Evolutionary conservation across 1,139 yeast species (phyloP).

Genomic region (Saccharomyces pastorianus): DNA sequence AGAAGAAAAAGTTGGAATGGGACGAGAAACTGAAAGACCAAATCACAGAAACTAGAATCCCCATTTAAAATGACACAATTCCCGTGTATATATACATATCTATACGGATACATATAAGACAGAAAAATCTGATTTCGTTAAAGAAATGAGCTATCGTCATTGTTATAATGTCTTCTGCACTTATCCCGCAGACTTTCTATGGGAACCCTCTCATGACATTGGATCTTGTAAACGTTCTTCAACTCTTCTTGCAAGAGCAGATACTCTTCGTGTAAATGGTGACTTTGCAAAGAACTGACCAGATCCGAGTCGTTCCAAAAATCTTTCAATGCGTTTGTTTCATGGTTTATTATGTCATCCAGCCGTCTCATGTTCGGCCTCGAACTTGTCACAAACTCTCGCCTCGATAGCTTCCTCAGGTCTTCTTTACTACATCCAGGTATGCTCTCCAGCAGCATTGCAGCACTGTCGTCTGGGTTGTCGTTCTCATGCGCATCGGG

Average conservation of each 20-base stretch:
- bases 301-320: conserved; percentile 18
- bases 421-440: conserved; percentile 15
- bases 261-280: conserved; percentile 18
- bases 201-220: neutral
- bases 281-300: conserved; percentile 12
- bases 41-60: conserved; percentile 46
- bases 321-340: conserved; percentile 13
- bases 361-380: conserved; percentile 16
- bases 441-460: conserved; percentile 8
- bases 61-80: conserved; percentile 9
- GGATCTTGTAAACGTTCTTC: conserved; percentile 6
- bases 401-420: conserved; percentile 7
- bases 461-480: conserved; percentile 1
- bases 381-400: conserved; percentile 1
- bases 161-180: neutral
- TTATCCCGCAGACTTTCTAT: conserved; percentile 2
- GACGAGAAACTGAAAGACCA: conserved; percentile 63
- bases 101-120: neutral
- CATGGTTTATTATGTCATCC: conserved; percentile 16
- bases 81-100: neutral
- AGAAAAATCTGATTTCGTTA: neutral
- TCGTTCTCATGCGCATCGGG: conserved; percentile 2
- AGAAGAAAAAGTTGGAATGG: conserved; percentile 52
- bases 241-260: conserved; percentile 14
- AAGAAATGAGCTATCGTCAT: neutral